A percentile compares a stretch with the other conserved stretches of the same genome.
Evolutionary conservation across 1,284 basidiomycete species (phyloP).

Genomic region (Cryptococcus deneoformans): DNA sequence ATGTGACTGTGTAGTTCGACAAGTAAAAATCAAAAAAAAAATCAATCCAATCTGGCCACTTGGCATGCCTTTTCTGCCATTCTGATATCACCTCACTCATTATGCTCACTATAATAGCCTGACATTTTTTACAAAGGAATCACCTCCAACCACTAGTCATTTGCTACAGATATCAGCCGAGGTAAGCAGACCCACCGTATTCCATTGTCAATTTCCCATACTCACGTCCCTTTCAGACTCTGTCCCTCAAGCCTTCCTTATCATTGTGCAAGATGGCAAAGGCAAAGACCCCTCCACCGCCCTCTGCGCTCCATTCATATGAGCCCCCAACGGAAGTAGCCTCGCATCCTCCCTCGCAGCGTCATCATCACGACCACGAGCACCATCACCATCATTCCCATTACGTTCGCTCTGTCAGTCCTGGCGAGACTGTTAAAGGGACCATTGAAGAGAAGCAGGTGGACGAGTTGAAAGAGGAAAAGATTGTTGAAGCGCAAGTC

Average conservation of each 20-base stretch:
- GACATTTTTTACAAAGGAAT: too few species aligned
- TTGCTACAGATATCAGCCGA: too few species aligned
- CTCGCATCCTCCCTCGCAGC: not conserved
- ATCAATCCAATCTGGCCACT: too few species aligned
- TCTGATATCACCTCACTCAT: too few species aligned
- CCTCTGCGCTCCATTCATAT: not conserved
- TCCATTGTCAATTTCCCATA: too few species aligned
- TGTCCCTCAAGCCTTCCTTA: not conserved
- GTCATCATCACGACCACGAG: constrained; percentile 17
- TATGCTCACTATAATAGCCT: too few species aligned
- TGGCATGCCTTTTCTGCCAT: too few species aligned
- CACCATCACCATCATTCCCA: constrained; percentile 23
- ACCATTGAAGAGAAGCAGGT: not conserved
- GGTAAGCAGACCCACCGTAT: too few species aligned
- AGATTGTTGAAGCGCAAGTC: constrained; percentile 5
- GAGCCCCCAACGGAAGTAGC: constrained; percentile 1
- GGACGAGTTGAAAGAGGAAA: not conserved
- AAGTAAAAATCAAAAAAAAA: too few species aligned
- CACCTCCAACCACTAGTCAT: too few species aligned
- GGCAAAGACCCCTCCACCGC: constrained; percentile 4
- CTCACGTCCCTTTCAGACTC: too few species aligned
- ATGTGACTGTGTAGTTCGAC: too few species aligned
- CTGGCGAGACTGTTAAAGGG: constrained; percentile 5
- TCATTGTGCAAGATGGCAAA: constrained; percentile 6
- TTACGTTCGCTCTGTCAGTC: constrained; percentile 16